Evolutionary conservation across 345 rosid genomes (phyloP).

Genomic region (Barbarea vulgaris): DNA sequence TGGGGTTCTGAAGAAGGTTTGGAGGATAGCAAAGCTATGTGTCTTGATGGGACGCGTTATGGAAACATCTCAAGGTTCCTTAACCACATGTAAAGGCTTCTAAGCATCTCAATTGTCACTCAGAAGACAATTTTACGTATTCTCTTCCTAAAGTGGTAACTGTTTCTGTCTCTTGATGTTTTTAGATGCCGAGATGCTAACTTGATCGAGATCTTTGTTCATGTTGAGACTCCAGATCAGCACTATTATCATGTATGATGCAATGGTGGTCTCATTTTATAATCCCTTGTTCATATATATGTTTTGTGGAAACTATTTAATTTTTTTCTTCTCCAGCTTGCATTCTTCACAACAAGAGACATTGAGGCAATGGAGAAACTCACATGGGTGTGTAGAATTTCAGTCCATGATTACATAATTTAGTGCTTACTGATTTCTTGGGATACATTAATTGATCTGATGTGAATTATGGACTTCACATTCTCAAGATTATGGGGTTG

Average conservation of each 20-base stretch:
- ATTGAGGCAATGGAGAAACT: conserved; percentile 67
- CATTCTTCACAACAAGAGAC: too few species aligned
- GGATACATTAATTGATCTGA: background rate
- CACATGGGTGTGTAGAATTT: conserved; percentile 64
- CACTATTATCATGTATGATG: conserved; percentile 71
- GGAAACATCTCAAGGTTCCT: conserved; percentile 85
- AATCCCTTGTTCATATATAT: too few species aligned
- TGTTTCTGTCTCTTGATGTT: background rate
- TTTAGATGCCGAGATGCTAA: conserved; percentile 72
- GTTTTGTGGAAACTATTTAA: too few species aligned
- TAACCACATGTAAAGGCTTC: conserved; percentile 65
- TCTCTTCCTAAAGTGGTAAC: background rate
- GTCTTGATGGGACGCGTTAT: conserved; percentile 69
- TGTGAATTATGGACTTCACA: background rate
- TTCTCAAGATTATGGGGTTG: conserved; percentile 81
- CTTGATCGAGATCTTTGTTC: conserved; percentile 80
- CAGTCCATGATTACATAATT: background rate
- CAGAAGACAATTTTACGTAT: background rate
- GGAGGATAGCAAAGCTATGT: conserved; percentile 65
- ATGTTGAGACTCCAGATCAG: conserved; percentile 69
- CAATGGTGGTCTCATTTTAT: conserved; percentile 10
- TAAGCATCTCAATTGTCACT: background rate
- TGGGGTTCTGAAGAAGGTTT: conserved; percentile 60
- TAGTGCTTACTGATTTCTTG: background rate
- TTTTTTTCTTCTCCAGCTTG: too few species aligned